Base-by-base conservation (phyloP, 2,329 filamentous ascomycete genomes). In the Microsporum audouinii region DNA sequence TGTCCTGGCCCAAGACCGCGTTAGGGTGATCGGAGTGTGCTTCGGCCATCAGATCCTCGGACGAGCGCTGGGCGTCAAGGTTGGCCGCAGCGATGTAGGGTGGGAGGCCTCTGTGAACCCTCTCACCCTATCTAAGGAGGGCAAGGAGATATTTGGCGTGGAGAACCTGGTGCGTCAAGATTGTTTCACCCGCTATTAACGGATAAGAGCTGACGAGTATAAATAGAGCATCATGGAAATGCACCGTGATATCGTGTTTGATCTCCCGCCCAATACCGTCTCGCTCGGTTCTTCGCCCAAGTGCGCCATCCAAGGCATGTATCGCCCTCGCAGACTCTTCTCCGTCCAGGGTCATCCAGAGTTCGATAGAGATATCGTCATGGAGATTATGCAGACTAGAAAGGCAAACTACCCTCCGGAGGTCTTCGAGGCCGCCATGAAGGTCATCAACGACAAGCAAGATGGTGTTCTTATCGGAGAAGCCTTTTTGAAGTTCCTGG, bases 331-430 rank as follows among this genome's bases (percentile, higher is more conserved):
- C 47, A 80, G 80, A 39, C 77, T 88, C 63, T 85, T 95, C 63
- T 86, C 88, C 0, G 83, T 95, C 1, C 90, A 96, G 76, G 90
- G 89, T 4, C 90, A 95, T 72, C 91, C 90, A 0, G 91, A 96
- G 72, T 94, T 92, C 71, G 88, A 80, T 2, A 79, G 80, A 62
- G 80, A 84, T 14, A 91, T 95, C 65, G 82, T 91, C 67, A 77
- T 76, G 17, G 86, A 89, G 71, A 74, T 95, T 41, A 73, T 92
- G 60, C 78, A 81, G 63, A 75, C 80, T 63, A 80, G 91, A 61
- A 83, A 88, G 69, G 89, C 88, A 0, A 78, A 94, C 27, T 88
- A 96, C 65, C 75, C 80, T 60, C 84, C 91, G 61, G 83, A 83
- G 17, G 73, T 87, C 63, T 92, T 83, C 66, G 74, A 83, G 61